phyloP scores from a whole-genome alignment of 495 filamentous ascomycete genomes.

The Cairneyella variabilis region DNA sequence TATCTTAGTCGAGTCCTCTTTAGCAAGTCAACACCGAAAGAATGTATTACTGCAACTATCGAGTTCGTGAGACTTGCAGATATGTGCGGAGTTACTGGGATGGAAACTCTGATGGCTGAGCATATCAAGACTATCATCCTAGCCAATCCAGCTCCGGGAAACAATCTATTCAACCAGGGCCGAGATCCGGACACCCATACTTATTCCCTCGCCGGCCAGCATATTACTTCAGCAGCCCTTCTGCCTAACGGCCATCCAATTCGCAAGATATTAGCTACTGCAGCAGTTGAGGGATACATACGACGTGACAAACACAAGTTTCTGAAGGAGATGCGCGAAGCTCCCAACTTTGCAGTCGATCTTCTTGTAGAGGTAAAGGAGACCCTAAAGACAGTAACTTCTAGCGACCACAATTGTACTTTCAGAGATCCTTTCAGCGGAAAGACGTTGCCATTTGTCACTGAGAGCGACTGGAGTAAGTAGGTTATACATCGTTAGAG shows the following conservation, averaged over 20 bases:
- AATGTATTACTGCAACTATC: constrained; percentile 24
- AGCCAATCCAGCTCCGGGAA: constrained; percentile 10
- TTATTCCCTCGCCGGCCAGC: constrained; percentile 18
- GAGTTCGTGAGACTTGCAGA: constrained; percentile 31
- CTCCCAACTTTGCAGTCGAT: constrained; percentile 26
- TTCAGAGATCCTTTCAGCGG: too few species aligned
- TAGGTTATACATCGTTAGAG: too few species aligned
- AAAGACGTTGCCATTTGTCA: too few species aligned
- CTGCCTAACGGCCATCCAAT: constrained; percentile 24
- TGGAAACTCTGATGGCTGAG: constrained; percentile 20
- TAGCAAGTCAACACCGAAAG: constrained; percentile 13
- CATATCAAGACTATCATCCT: constrained; percentile 21
- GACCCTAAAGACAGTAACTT: too few species aligned
- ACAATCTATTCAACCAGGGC: neutral
- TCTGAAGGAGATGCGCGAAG: constrained; percentile 8
- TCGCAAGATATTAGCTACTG: constrained; percentile 21
- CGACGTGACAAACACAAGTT: constrained; percentile 17
- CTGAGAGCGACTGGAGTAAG: too few species aligned
- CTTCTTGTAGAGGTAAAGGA: constrained; percentile 18
- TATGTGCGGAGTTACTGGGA: constrained; percentile 19
- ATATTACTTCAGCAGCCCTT: constrained; percentile 19
- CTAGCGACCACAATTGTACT: too few species aligned
- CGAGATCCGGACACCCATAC: constrained; percentile 18
- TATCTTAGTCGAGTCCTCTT: constrained; percentile 24
- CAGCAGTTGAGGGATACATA: constrained; percentile 22